These are phyloP conservation scores for Coemansia sp. DNA, from an alignment of 192 early-diverging fungal species.

Conservation along the genomic window DNA sequence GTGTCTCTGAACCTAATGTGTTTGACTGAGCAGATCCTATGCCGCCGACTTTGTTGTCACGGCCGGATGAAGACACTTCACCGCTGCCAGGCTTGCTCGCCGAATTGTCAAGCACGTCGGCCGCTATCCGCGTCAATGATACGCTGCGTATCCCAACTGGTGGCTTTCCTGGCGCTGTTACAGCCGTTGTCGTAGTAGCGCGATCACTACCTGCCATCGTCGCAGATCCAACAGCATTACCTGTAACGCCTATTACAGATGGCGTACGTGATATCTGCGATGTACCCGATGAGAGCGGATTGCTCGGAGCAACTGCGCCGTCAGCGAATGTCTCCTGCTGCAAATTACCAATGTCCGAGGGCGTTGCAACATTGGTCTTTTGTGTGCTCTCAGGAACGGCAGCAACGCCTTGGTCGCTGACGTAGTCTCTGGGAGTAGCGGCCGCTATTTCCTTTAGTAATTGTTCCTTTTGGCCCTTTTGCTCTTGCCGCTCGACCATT, in stretches of 20 bases:
- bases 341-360: background rate
- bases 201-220: background rate
- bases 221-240: constrained; percentile 1
- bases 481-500: constrained; percentile 58
- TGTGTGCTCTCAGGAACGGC: background rate
- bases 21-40: background rate
- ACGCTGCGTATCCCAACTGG: constrained; percentile 33
- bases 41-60: constrained; percentile 21
- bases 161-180: constrained; percentile 3
- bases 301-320: background rate
- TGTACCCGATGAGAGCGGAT: background rate
- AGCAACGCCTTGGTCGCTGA: background rate
- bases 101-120: constrained; percentile 20
- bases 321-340: background rate
- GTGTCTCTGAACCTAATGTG: background rate
- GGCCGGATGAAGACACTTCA: constrained; percentile 12
- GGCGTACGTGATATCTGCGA: constrained; percentile 1
- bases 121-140: constrained; percentile 41
- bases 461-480: constrained; percentile 33
- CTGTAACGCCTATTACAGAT: background rate
- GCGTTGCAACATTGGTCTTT: background rate
- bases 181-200: background rate
- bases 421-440: background rate
- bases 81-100: constrained; percentile 29
- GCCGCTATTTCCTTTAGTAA: background rate